phyloP scores from a whole-genome alignment of 108 stramenopile species.

The Pseudonitzschia delicatissima region DNA sequence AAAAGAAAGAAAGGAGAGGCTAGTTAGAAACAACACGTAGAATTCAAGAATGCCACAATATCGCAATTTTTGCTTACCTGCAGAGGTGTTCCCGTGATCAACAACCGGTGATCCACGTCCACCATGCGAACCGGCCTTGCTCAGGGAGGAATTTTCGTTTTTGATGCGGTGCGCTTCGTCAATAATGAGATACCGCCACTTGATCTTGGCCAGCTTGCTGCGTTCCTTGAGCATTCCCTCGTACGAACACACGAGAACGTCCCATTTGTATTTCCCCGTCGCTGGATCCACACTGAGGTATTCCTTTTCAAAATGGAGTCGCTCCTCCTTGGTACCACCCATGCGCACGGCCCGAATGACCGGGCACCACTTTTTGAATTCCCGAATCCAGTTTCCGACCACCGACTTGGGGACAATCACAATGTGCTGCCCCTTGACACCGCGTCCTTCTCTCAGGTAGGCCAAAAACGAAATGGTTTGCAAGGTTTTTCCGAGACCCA shows the following conservation, averaged over 20 bases:
- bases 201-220: conserved; percentile 70
- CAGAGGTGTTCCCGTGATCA: conserved; percentile 94
- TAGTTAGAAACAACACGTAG: not conserved
- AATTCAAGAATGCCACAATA: not conserved
- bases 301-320: conserved; percentile 60
- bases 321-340: conserved; percentile 93
- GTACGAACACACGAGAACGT: conserved; percentile 96
- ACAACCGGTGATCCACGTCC: conserved; percentile 83
- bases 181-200: conserved; percentile 79
- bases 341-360: conserved; percentile 81
- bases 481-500: conserved; percentile 84
- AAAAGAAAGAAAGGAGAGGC: not conserved
- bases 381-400: conserved; percentile 95
- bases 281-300: conserved; percentile 40
- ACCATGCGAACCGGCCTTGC: conserved; percentile 72
- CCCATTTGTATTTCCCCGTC: conserved; percentile 77
- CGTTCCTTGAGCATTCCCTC: conserved; percentile 93
- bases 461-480: conserved; percentile 94
- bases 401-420: conserved; percentile 97
- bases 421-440: conserved; percentile 92
- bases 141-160: conserved; percentile 91
- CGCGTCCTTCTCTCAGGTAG: conserved; percentile 85
- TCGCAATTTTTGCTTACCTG: conserved; percentile 42
- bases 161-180: conserved; percentile 99
- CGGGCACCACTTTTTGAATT: conserved; percentile 95